phyloP scores from a whole-genome alignment of 2,329 filamentous ascomycete genomes.

The Calonectria pteridis region DNA sequence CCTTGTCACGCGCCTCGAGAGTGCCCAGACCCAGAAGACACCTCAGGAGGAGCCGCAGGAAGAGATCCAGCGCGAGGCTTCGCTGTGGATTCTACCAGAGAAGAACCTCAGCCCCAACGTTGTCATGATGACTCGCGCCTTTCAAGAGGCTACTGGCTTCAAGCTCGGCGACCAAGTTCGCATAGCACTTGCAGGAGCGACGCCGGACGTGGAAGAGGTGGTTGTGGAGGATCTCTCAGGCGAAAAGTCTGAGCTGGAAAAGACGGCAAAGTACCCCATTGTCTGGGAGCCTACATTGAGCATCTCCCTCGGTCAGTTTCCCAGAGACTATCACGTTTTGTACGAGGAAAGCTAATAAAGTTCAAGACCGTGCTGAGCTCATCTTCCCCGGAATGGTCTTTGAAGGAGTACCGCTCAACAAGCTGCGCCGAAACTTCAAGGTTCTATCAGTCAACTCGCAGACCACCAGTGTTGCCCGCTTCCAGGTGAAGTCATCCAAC shows the following conservation, averaged over 20 bases:
- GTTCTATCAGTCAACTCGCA: constrained; percentile 67
- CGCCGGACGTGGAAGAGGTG: constrained; percentile 69
- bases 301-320: constrained; percentile 49
- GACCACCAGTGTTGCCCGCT: constrained; percentile 58
- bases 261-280: constrained; percentile 43
- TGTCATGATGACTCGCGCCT: constrained; percentile 78
- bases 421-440: constrained; percentile 61
- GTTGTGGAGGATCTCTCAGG: constrained; percentile 70
- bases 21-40: constrained; percentile 23
- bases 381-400: constrained; percentile 79
- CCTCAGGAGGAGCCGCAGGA: constrained; percentile 23
- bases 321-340: not conserved
- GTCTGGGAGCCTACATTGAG: constrained; percentile 54
- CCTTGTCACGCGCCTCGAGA: constrained; percentile 52
- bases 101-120: constrained; percentile 76
- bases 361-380: constrained; percentile 73
- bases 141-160: constrained; percentile 79
- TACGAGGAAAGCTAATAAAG: constrained; percentile 16
- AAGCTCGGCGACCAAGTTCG: constrained; percentile 75
- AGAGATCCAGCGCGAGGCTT: constrained; percentile 56
- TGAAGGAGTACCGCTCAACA: constrained; percentile 64
- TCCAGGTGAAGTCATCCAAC: constrained; percentile 52
- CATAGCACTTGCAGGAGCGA: constrained; percentile 68
- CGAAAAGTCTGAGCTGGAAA: constrained; percentile 49
- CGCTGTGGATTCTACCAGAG: constrained; percentile 63